Evolutionary conservation across 2,329 filamentous ascomycete species (phyloP).

Genomic region (Diplocarpon mali): DNA sequence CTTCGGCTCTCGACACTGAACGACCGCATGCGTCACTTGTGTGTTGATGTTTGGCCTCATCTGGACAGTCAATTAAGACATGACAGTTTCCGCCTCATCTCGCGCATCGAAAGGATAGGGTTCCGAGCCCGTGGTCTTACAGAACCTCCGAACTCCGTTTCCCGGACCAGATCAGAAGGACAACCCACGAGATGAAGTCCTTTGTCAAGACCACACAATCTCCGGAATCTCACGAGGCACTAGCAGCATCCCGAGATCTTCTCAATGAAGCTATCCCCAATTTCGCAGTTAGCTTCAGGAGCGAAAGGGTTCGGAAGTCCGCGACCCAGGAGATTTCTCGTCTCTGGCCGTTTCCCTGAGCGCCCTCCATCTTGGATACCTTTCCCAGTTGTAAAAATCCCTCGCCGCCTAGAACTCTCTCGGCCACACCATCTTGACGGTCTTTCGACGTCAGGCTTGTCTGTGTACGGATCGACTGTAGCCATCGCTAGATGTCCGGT

Average conservation of each 20-base stretch:
- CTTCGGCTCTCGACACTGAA: neutral
- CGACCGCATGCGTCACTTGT: neutral
- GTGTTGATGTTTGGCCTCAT: neutral
- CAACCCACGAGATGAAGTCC: neutral
- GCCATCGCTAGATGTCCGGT: constrained; percentile 4
- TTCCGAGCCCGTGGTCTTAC: too few relatives aligned
- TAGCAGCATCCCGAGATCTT: neutral
- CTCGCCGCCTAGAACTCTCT: constrained; percentile 11
- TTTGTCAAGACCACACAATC: neutral
- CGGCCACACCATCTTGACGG: constrained; percentile 14
- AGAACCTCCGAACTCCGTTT: neutral
- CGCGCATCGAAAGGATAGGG: neutral
- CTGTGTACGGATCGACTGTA: constrained; percentile 1
- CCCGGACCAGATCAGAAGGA: neutral
- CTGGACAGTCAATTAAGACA: neutral
- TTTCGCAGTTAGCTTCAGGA: constrained; percentile 3
- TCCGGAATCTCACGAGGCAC: neutral
- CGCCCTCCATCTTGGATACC: constrained; percentile 10
- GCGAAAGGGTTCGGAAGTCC: constrained; percentile 1
- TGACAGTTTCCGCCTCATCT: neutral
- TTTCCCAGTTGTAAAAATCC: constrained; percentile 4
- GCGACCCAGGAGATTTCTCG: constrained; percentile 9
- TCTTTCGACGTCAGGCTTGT: constrained; percentile 11
- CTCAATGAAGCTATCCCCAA: neutral
- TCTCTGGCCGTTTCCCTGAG: constrained; percentile 11